phyloP scores from a whole-genome alignment of 805 yeast species.

The Sporopachydermia lactativora region DNA sequence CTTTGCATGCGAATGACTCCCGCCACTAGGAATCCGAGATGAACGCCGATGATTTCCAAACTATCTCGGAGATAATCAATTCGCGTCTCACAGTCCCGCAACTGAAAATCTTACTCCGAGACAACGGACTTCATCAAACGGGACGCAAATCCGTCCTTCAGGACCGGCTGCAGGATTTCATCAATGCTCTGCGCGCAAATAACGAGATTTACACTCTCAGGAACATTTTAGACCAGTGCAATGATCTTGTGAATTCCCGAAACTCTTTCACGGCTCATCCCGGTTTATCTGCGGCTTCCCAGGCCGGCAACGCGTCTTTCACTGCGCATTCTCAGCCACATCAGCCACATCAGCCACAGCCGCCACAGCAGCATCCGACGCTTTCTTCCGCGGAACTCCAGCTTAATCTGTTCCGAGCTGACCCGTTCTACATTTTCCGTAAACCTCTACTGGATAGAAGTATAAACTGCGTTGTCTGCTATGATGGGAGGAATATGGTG shows the following conservation, averaged over 20 bases:
- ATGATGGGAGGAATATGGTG: slow-evolving; percentile 32
- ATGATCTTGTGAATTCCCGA: not conserved
- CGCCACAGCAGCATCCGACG: not conserved
- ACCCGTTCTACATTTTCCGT: slow-evolving; percentile 41
- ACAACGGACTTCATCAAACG: slow-evolving; percentile 28
- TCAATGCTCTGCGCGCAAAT: slow-evolving; percentile 8
- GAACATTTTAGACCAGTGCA: not conserved
- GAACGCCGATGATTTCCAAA: slow-evolving; percentile 1
- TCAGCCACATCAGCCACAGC: slow-evolving; percentile 1
- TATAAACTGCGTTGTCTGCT: slow-evolving; percentile 17
- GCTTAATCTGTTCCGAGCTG: slow-evolving; percentile 32
- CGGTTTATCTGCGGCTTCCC: slow-evolving; percentile 10
- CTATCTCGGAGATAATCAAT: not conserved
- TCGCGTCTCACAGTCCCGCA: slow-evolving; percentile 14
- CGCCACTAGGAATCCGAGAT: too few species aligned
- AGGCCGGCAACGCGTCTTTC: slow-evolving; percentile 3
- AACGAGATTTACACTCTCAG: slow-evolving; percentile 4
- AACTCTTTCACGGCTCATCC: too few species aligned
- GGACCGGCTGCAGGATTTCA: slow-evolving; percentile 33
- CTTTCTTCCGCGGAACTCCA: slow-evolving; percentile 8
- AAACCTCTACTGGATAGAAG: slow-evolving; percentile 32
- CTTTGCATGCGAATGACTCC: too few species aligned
- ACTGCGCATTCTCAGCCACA: slow-evolving; percentile 6
- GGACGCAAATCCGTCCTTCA: slow-evolving; percentile 54
- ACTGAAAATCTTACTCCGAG: slow-evolving; percentile 16